phyloP scores from a whole-genome alignment of 1,284 basidiomycete species.

The Entoloma clypeatum region DNA sequence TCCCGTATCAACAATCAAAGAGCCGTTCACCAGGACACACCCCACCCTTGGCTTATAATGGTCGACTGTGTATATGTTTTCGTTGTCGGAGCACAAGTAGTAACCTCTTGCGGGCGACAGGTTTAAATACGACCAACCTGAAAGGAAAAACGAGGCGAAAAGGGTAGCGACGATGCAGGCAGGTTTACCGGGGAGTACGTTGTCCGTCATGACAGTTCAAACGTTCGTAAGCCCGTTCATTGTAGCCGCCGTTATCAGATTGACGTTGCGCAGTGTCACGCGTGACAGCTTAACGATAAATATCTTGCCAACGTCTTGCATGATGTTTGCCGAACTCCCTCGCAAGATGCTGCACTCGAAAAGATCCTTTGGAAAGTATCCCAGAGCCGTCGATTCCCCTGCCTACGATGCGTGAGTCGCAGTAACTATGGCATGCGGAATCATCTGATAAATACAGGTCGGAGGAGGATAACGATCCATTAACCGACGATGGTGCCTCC shows the following conservation, averaged over 20 bases:
- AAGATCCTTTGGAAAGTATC: slow-evolving; percentile 63
- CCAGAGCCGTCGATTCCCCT: slow-evolving; percentile 59
- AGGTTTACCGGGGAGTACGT: slow-evolving; percentile 1
- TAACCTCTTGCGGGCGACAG: slow-evolving; percentile 28
- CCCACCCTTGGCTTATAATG: slow-evolving; percentile 44
- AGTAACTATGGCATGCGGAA: slow-evolving; percentile 6
- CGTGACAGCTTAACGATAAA: too few species aligned
- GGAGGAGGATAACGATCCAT: slow-evolving; percentile 79
- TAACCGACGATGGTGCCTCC: slow-evolving; percentile 69
- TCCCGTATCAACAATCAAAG: slow-evolving; percentile 55
- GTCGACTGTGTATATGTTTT: slow-evolving; percentile 55
- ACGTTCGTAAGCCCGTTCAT: slow-evolving; percentile 6
- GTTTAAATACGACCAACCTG: slow-evolving; percentile 12
- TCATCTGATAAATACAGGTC: slow-evolving; percentile 41
- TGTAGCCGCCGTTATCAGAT: slow-evolving; percentile 1
- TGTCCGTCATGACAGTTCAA: slow-evolving; percentile 15
- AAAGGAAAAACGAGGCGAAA: slow-evolving; percentile 8
- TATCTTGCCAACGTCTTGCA: slow-evolving; percentile 5
- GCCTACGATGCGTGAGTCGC: slow-evolving; percentile 65
- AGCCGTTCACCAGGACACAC: slow-evolving; percentile 64
- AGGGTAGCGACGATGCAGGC: slow-evolving; percentile 6
- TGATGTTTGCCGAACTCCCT: slow-evolving; percentile 25
- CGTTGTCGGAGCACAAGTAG: slow-evolving; percentile 41
- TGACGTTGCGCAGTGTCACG: too few species aligned
- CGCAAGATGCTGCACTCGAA: slow-evolving; percentile 53